phyloP scores from a whole-genome alignment of 164 flowering plant genomes.

The Magnolia officinalis region DNA sequence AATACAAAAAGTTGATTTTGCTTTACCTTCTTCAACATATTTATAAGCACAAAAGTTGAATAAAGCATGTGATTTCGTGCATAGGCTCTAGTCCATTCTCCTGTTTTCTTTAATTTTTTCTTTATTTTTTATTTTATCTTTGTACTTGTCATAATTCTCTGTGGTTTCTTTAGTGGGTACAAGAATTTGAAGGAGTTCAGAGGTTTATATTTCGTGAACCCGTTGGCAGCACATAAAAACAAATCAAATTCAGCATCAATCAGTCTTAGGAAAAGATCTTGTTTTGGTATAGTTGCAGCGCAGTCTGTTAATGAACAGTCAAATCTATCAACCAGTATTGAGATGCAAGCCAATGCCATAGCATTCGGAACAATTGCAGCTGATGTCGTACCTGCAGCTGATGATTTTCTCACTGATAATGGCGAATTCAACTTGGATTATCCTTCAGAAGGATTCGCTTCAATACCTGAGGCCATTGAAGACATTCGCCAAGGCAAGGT shows the following conservation, averaged over 20 bases:
- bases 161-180: conserved; percentile 2
- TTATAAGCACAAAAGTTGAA: too few species aligned
- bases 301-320: neutral
- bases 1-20: too few species aligned
- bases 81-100: too few species aligned
- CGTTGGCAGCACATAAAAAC: neutral
- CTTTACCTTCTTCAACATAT: too few species aligned
- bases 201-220: neutral
- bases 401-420: conserved; percentile 34
- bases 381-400: conserved; percentile 34
- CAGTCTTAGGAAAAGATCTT: conserved; percentile 1
- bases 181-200: conserved; percentile 1
- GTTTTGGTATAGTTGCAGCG: neutral
- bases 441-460: conserved; percentile 76
- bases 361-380: conserved; percentile 55
- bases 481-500: conserved; percentile 95
- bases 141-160: neutral
- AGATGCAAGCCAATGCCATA: conserved; percentile 31
- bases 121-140: too few species aligned
- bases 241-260: neutral
- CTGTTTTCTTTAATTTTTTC: too few species aligned
- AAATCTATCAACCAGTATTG: neutral
- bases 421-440: conserved; percentile 67
- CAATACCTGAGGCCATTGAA: conserved; percentile 91
- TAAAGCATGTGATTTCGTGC: too few species aligned